These are phyloP conservation scores for Solanum rostratum DNA, from an alignment of 257 asterid species.

Conservation along the genomic window DNA sequence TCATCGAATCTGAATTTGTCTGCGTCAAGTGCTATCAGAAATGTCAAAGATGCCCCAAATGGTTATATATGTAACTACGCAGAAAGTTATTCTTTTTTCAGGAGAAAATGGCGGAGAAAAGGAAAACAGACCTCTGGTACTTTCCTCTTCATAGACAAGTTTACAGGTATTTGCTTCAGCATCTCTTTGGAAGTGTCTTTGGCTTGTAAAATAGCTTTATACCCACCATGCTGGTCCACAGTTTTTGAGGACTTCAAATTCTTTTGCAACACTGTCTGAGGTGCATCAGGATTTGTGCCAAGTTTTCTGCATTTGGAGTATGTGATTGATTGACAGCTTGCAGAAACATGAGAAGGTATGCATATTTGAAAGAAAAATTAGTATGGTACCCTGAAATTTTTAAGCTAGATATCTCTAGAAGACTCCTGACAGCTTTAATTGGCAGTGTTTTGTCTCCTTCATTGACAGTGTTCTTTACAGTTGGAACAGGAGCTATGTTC, in stretches of 20 bases:
- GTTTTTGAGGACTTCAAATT: slow-evolving; percentile 24
- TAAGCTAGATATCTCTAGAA: slow-evolving; percentile 22
- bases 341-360: not conserved
- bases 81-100: not conserved
- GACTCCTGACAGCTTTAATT: slow-evolving; percentile 20
- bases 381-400: slow-evolving; percentile 39
- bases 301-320: slow-evolving; percentile 15
- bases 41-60: not conserved
- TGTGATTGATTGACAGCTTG: not conserved
- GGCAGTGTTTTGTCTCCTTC: slow-evolving; percentile 22
- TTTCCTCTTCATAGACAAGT: slow-evolving; percentile 52
- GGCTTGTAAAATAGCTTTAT: slow-evolving; percentile 15
- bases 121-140: slow-evolving; percentile 39
- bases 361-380: not conserved
- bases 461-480: slow-evolving; percentile 12
- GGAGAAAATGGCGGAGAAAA: not conserved
- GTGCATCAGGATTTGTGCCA: slow-evolving; percentile 32
- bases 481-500: slow-evolving; percentile 13
- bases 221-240: slow-evolving; percentile 19
- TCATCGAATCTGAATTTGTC: slow-evolving; percentile 26
- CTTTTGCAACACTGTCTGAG: slow-evolving; percentile 21
- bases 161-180: slow-evolving; percentile 25
- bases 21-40: slow-evolving; percentile 8
- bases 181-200: slow-evolving; percentile 6
- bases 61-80: not conserved